Evolutionary conservation across 495 filamentous ascomycete species (phyloP).

Genomic region (Xylaria bambusicola): DNA sequence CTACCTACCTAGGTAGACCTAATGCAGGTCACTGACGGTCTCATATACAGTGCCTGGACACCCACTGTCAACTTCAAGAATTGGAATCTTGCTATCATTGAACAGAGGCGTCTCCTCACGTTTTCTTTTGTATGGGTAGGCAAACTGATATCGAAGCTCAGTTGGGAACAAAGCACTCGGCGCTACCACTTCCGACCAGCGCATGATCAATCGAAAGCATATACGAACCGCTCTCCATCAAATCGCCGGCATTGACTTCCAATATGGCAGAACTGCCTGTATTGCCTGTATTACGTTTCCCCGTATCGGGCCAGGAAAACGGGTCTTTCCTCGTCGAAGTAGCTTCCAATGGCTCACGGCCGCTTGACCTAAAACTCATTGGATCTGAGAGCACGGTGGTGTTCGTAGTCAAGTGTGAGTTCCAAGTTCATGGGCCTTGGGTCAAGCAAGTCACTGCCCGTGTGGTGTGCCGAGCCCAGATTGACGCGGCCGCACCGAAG

Average conservation of each 20-base stretch:
- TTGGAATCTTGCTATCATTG: no score
- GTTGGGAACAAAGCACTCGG: background rate
- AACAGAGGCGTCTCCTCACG: background rate
- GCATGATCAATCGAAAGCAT: slow-evolving; percentile 1
- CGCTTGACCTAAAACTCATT: slow-evolving; percentile 31
- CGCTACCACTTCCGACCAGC: background rate
- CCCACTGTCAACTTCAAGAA: background rate
- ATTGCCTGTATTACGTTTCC: slow-evolving; percentile 27
- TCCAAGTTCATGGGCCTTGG: slow-evolving; percentile 2
- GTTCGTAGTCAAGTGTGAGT: slow-evolving; percentile 32
- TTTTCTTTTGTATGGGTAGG: no score
- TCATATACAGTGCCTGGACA: slow-evolving; percentile 1
- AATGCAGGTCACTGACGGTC: no score
- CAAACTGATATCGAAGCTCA: background rate
- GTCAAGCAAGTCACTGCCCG: background rate
- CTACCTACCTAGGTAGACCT: no score
- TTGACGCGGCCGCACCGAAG: slow-evolving; percentile 15
- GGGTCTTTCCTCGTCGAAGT: slow-evolving; percentile 29
- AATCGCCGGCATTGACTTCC: background rate
- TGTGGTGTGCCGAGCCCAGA: background rate
- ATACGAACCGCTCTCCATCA: background rate
- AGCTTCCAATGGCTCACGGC: slow-evolving; percentile 28
- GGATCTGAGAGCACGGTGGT: slow-evolving; percentile 35
- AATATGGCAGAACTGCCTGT: slow-evolving; percentile 26
- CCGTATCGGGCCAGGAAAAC: slow-evolving; percentile 26